These are phyloP conservation scores for Geranium rotundifolium DNA, from an alignment of 345 rosid species.

Conservation along the genomic window DNA sequence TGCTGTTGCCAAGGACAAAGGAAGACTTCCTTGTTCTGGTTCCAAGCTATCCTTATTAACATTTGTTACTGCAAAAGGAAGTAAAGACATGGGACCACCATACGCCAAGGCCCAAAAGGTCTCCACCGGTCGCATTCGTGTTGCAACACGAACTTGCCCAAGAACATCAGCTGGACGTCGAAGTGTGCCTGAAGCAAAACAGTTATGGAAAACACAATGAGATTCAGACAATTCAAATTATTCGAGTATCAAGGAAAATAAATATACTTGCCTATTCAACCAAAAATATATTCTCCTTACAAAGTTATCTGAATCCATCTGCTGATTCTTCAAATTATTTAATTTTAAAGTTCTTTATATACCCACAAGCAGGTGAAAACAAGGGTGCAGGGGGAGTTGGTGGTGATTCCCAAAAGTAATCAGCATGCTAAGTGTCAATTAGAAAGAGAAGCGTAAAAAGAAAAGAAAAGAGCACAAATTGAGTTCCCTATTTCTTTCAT, in stretches of 20 bases:
- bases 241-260: slow-evolving; percentile 6
- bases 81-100: slow-evolving; percentile 96
- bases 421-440: background rate
- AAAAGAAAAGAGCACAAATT: background rate
- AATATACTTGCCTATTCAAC: background rate
- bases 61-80: slow-evolving; percentile 70
- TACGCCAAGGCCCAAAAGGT: slow-evolving; percentile 93
- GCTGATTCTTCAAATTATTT: background rate
- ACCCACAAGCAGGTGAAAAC: background rate
- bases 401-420: background rate
- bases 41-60: slow-evolving; percentile 67
- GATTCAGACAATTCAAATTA: slow-evolving; percentile 1
- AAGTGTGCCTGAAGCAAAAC: slow-evolving; percentile 42
- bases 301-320: background rate
- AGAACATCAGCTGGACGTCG: slow-evolving; percentile 98
- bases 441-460: background rate
- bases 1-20: slow-evolving; percentile 51
- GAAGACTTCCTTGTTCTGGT: slow-evolving; percentile 50
- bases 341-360: background rate
- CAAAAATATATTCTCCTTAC: no score
- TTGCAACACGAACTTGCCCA: slow-evolving; percentile 95
- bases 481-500: background rate
- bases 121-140: slow-evolving; percentile 75
- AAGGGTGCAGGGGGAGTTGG: background rate
- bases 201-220: slow-evolving; percentile 10